Evolutionary conservation across 2,329 filamentous ascomycete species (phyloP).

Genomic region (Pezizomycotina sp.): DNA sequence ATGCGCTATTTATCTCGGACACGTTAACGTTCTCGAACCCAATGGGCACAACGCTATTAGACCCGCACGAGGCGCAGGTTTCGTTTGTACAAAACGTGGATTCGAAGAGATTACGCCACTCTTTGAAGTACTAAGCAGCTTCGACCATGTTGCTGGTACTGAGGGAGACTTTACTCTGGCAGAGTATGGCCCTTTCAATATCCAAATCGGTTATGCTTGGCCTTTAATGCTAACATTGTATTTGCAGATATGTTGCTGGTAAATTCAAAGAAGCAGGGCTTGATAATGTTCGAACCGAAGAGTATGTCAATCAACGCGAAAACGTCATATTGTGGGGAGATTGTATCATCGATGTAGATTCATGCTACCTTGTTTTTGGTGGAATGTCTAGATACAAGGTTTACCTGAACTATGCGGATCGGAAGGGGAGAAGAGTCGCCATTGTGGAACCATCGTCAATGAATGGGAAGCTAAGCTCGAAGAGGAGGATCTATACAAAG

Average conservation of each 20-base stretch:
- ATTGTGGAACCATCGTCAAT: slow-evolving; percentile 53
- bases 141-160: slow-evolving; percentile 84
- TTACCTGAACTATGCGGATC: slow-evolving; percentile 79
- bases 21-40: slow-evolving; percentile 54
- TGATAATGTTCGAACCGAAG: slow-evolving; percentile 58
- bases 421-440: slow-evolving; percentile 60
- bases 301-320: slow-evolving; percentile 29
- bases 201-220: no score
- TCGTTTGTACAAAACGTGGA: slow-evolving; percentile 62
- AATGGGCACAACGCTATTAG: slow-evolving; percentile 55
- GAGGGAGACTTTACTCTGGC: slow-evolving; percentile 79
- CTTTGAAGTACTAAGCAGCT: slow-evolving; percentile 63
- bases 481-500: slow-evolving; percentile 39
- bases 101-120: slow-evolving; percentile 50
- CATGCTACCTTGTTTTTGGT: no score
- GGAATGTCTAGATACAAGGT: slow-evolving; percentile 53
- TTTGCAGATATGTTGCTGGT: slow-evolving; percentile 69
- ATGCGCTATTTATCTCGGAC: slow-evolving; percentile 72
- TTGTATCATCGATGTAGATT: slow-evolving; percentile 19
- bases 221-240: no score
- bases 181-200: no score
- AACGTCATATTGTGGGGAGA: slow-evolving; percentile 21
- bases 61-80: slow-evolving; percentile 62
- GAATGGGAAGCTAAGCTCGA: slow-evolving; percentile 72
- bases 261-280: slow-evolving; percentile 56